Conservation (phyloP, 2,329 filamentous ascomycete genomes). For the Bipolaris cookei region DNA sequence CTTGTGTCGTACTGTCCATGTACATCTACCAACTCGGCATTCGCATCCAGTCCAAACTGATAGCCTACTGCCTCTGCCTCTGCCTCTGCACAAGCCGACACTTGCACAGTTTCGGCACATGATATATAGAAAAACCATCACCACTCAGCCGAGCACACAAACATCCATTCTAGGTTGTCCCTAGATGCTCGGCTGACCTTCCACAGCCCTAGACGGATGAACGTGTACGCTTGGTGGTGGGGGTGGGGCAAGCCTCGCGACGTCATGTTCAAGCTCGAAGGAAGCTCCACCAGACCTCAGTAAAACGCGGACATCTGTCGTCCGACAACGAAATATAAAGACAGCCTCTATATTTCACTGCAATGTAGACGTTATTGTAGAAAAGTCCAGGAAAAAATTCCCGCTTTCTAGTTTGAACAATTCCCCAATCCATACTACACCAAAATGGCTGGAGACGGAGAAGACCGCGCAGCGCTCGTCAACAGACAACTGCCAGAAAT, state of each 20-base stretch:
- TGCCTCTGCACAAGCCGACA: too few species aligned
- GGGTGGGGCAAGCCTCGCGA: slow-evolving; percentile 19
- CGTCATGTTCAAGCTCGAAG: slow-evolving; percentile 18
- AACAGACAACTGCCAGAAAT: slow-evolving; percentile 57
- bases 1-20: neutral
- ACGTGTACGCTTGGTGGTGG: slow-evolving; percentile 14
- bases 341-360: too few species aligned
- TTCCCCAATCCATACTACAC: neutral
- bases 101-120: too few species aligned
- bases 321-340: slow-evolving; percentile 13
- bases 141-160: neutral
- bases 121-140: too few species aligned
- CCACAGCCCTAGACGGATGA: neutral
- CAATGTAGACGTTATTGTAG: too few species aligned
- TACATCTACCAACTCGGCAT: neutral
- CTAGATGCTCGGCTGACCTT: slow-evolving; percentile 11
- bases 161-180: too few species aligned
- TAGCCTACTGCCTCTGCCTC: too few species aligned
- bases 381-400: neutral
- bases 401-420: too few species aligned
- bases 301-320: slow-evolving; percentile 21
- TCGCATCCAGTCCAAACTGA: neutral
- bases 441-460: slow-evolving; percentile 46
- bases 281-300: slow-evolving; percentile 13
- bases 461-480: slow-evolving; percentile 53